Base-by-base conservation (phyloP, 192 early-diverging fungal genomes). In the Umbelopsis sp. region DNA sequence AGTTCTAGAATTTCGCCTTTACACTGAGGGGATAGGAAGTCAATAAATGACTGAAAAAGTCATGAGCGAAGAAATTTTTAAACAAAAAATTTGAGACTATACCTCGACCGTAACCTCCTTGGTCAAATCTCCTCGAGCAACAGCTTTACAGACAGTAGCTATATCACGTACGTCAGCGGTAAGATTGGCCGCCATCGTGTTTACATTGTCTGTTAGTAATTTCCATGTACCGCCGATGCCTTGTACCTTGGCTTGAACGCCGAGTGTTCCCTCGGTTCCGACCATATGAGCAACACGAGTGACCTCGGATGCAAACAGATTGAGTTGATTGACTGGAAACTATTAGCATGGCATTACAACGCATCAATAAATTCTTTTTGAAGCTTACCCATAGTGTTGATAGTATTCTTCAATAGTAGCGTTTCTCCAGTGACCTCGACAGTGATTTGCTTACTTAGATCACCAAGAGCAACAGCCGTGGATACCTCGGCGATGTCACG, bases 1-100 rank as follows among this genome's bases (percentile, higher is more conserved):
- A 93, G 79, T 33, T 88, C 87, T 2, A 80, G 65, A 75, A 93
- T 91, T 71, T 91, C 90, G n/a, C 92, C 90, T 46, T 82, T 76
- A 13, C 85, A 82, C n/a, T 86, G 25, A 35, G 55, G 22, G 51
- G 2, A 4, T 25, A 23, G 25, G 21, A n/a, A 52, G 0, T 52
- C 8, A 8, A 9, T 21, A 21, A 23, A 21, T 22, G 9, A 11
- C 8, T 21, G 0, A 1, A 10, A 1, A 1, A 6, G 35, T 84
- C 86, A 45, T 85, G 77, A 46, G 68, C 65, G 22, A 82, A 83
- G 1, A 84, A 0, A 86, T 81, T 66, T 85, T 82, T n/a, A 50
- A 67, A n/a, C 81, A 78, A 52, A 88, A 88, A 27, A 75, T 78
- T n/a, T 12, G 12, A 52, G 1, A 52, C 21, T 3, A 58, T 61